Evolutionary conservation across 2,329 filamentous ascomycete genomes (phyloP).

Genomic region (Huntiella bhutanensis): DNA sequence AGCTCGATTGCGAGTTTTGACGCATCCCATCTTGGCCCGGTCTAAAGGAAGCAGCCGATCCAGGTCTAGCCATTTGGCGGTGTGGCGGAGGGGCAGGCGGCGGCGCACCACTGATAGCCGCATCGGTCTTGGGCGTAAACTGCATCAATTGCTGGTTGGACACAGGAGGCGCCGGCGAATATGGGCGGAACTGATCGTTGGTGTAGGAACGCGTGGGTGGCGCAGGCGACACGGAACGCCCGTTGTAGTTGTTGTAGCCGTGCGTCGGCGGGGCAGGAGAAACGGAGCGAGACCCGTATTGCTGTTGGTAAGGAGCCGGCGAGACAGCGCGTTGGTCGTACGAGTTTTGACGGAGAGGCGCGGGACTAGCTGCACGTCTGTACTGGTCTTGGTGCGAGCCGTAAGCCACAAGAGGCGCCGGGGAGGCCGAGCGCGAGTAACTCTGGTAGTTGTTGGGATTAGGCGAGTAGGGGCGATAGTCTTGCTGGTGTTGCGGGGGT

Average conservation of each 20-base stretch:
- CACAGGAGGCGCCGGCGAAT: conserved; percentile 12
- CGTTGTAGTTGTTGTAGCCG: conserved; percentile 10
- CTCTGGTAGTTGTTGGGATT: conserved; percentile 14
- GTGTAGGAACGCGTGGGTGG: conserved; percentile 18
- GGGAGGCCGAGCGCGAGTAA: conserved; percentile 22
- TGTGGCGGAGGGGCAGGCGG: conserved; percentile 75
- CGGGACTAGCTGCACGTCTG: conserved; percentile 16
- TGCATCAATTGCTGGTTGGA: conserved; percentile 9
- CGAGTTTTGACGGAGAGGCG: conserved; percentile 10
- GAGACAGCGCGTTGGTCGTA: conserved; percentile 11
- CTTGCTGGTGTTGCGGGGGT: conserved; percentile 14
- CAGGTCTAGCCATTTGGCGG: conserved; percentile 36
- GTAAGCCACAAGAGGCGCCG: conserved; percentile 16
- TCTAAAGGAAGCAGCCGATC: conserved; percentile 22
- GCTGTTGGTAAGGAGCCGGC: conserved; percentile 5
- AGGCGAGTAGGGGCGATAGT: conserved; percentile 19
- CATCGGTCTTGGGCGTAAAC: conserved; percentile 8
- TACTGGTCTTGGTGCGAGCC: conserved; percentile 14
- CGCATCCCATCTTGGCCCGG: conserved; percentile 14
- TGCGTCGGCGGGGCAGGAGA: conserved; percentile 13
- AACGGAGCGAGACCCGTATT: conserved; percentile 11
- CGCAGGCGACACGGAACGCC: conserved; percentile 18
- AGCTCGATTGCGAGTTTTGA: conserved; percentile 12
- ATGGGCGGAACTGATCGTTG: conserved; percentile 14
- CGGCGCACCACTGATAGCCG: conserved; percentile 34